Base-by-base conservation (phyloP, 495 filamentous ascomycete genomes). In the Aspergillus conjunctus region DNA sequence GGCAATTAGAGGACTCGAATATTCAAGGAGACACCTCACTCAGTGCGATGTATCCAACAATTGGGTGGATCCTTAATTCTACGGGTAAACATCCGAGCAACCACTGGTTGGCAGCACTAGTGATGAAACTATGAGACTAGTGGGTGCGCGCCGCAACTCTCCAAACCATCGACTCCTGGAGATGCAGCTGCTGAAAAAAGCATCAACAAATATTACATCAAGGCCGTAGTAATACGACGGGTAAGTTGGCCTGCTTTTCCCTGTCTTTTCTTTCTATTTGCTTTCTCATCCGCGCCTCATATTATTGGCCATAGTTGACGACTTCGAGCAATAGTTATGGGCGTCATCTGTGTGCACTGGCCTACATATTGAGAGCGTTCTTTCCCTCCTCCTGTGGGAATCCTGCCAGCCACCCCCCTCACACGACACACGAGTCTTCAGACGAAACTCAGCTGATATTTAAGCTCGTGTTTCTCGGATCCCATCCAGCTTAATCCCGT, bases 391-490 rank as follows among this genome's bases (percentile, higher is more conserved):
- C 59, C 60, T 67, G 62, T 54, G 30, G 57, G 56, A 68, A 66
- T 67, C 56, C 54, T 34, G 64, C 70, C 62, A 68, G 62, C 68
- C 72, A 59, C 67, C 66, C 52, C 63, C 51, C 56, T 58, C 62
- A 59, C 62, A 46, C 15, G n/a, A 33, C 49, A 48, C 46, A 53
- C 31, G 43, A 48, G n/a, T 56, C 17, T 43, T 45, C 17, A 15
- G 32, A 56, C 33, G 48, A 43, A n/a, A 12, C 18, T 30, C 41
- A 41, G 43, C 26, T 10, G 26, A 20, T 50, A 31, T 46, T 17
- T 11, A 31, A 30, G 50, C 49, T 54, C 45, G 26, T 56, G 33
- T 58, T 45, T 54, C 50, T 61, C 44, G 48, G 44, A 18, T 58
- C 33, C 21, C 48, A 34, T 34, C 20, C n/a, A 33, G 20, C 50